phyloP scores from a whole-genome alignment of 805 yeast genomes.

The Myxozyma lipomycoides region DNA sequence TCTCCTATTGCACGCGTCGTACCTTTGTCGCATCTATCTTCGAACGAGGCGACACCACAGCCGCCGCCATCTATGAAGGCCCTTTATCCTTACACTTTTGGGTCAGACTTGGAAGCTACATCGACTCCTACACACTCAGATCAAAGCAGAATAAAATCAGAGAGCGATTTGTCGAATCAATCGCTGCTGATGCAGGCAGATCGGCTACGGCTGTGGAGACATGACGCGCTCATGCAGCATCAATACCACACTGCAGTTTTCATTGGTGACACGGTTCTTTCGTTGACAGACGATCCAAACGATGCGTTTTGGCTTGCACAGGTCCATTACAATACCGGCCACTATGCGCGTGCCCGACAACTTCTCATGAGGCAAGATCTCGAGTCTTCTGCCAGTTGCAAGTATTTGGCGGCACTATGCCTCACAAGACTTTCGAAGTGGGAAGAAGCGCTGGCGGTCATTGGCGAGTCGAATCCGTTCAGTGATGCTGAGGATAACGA shows the following conservation, averaged over 20 bases:
- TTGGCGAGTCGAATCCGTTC: slow-evolving; percentile 81
- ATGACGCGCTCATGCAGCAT: slow-evolving; percentile 88
- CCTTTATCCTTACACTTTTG: slow-evolving; percentile 12
- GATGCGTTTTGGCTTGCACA: slow-evolving; percentile 98
- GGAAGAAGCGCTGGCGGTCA: slow-evolving; percentile 84
- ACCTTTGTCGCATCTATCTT: slow-evolving; percentile 6
- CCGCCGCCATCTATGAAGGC: slow-evolving; percentile 9
- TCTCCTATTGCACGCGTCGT: slow-evolving; percentile 20
- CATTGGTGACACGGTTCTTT: slow-evolving; percentile 84
- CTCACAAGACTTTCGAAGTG: slow-evolving; percentile 65
- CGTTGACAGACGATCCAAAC: slow-evolving; percentile 76
- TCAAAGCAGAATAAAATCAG: not conserved
- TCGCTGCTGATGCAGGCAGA: slow-evolving; percentile 51
- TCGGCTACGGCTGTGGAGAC: slow-evolving; percentile 82
- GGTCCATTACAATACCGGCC: slow-evolving; percentile 71
- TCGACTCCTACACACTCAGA: slow-evolving; percentile 14
- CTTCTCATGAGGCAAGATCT: slow-evolving; percentile 54
- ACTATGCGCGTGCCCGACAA: slow-evolving; percentile 73
- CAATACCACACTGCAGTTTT: slow-evolving; percentile 85
- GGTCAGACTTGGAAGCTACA: slow-evolving; percentile 23
- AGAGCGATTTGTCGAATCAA: not conserved
- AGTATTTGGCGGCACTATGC: slow-evolving; percentile 75
- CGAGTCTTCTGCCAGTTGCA: slow-evolving; percentile 62
- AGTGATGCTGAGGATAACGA: slow-evolving; percentile 33
- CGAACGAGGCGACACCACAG: slow-evolving; percentile 13